phyloP scores from a whole-genome alignment of 1,284 basidiomycete species.

The Malassezia psittaci region DNA sequence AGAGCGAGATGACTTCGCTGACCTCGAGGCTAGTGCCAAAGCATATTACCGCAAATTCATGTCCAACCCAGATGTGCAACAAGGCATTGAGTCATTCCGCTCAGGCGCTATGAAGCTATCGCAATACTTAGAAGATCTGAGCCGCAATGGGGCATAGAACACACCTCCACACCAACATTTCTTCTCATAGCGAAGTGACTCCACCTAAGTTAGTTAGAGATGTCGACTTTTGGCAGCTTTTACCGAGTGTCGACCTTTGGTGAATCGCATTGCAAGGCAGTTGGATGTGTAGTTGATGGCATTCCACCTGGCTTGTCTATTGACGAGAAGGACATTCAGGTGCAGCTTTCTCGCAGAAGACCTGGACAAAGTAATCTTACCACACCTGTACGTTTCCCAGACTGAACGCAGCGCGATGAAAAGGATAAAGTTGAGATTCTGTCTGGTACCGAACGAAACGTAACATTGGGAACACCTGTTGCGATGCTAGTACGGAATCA shows the following conservation, averaged over 20 bases:
- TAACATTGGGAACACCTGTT: conserved; percentile 94
- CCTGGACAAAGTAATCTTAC: conserved; percentile 95
- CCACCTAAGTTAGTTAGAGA: conserved; percentile 45
- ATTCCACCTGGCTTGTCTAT: conserved; percentile 84
- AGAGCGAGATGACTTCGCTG: conserved; percentile 32
- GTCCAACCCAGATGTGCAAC: conserved; percentile 47
- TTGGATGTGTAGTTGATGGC: conserved; percentile 94
- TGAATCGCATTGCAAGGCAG: conserved; percentile 92
- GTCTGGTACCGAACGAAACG: conserved; percentile 83
- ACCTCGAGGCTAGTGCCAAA: conserved; percentile 38
- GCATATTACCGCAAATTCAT: conserved; percentile 46
- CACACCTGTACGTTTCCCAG: conserved; percentile 55
- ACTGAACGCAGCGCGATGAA: conserved; percentile 59
- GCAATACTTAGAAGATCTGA: conserved; percentile 45
- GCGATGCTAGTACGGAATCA: conserved; percentile 91
- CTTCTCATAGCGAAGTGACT: neutral
- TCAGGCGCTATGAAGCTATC: conserved; percentile 43
- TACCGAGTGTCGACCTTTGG: conserved; percentile 96
- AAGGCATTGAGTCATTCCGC: conserved; percentile 42
- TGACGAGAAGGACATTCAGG: conserved; percentile 72
- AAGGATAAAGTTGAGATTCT: conserved; percentile 90
- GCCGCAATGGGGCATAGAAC: conserved; percentile 32
- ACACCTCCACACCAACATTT: conserved; percentile 14
- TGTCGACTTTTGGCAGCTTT: conserved; percentile 83
- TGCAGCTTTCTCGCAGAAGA: conserved; percentile 77